Conservation (phyloP, 768 basidiomycete species). For the Leccinellum rugosiceps region DNA sequence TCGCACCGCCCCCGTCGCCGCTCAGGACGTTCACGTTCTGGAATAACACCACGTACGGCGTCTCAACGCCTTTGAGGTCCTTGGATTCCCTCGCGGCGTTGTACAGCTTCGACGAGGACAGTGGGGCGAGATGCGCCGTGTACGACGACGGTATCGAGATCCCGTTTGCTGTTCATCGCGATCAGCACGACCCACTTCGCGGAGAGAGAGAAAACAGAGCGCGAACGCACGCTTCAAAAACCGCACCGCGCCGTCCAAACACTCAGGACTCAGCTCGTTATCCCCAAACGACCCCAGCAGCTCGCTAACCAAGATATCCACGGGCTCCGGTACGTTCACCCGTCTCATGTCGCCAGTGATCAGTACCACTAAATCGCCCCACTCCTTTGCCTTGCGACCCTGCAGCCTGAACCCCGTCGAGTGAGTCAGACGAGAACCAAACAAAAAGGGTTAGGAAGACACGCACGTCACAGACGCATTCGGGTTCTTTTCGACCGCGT, state of each 20-base stretch:
- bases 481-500: constrained; percentile 95
- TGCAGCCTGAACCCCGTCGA: constrained; percentile 59
- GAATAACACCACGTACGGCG: constrained; percentile 99
- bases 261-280: constrained; percentile 97
- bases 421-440: constrained; percentile 11
- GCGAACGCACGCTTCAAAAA: constrained; percentile 74
- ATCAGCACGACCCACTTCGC: constrained; percentile 11
- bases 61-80: constrained; percentile 76
- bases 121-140: constrained; percentile 89
- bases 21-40: constrained; percentile 88
- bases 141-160: constrained; percentile 97
- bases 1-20: constrained; percentile 59
- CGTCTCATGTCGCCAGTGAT: constrained; percentile 95
- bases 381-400: constrained; percentile 74
- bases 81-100: constrained; percentile 71
- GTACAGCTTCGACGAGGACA: constrained; percentile 91
- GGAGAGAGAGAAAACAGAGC: background rate
- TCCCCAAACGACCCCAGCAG: constrained; percentile 97
- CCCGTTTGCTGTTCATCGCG: constrained; percentile 61
- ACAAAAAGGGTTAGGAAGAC: constrained; percentile 2
- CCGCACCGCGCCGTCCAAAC: constrained; percentile 91
- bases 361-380: constrained; percentile 76
- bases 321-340: constrained; percentile 78
- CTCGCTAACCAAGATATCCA: constrained; percentile 94
- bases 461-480: constrained; percentile 93